Conservation (phyloP, 129 eudicot genomes). For the Tagetes erecta region DNA sequence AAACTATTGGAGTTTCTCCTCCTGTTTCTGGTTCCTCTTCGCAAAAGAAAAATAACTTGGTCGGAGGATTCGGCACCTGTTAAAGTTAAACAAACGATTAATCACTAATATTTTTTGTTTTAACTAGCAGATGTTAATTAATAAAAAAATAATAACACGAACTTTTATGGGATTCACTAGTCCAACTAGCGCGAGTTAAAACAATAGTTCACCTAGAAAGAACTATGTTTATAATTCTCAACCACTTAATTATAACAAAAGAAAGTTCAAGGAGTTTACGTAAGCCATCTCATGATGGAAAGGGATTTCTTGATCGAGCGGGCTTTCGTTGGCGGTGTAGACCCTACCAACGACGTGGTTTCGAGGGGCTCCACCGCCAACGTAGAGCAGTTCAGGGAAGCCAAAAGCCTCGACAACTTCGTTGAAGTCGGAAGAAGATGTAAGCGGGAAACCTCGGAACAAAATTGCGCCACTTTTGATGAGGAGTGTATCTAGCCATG, state of each 20-base stretch:
- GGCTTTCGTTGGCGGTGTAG: conserved; percentile 77
- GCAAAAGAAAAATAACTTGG: conserved; percentile 78
- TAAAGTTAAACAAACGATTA: background rate
- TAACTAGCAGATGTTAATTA: too few species aligned
- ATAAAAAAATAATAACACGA: too few species aligned
- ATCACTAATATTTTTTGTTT: background rate
- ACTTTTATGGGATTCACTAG: too few species aligned
- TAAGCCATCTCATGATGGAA: conserved; percentile 41
- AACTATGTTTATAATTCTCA: too few species aligned
- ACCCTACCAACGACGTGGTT: conserved; percentile 71
- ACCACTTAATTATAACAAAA: too few species aligned
- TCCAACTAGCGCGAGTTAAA: too few species aligned
- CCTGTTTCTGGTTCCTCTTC: conserved; percentile 77
- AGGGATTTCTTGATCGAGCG: conserved; percentile 64
- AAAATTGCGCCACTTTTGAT: conserved; percentile 55
- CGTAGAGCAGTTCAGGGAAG: conserved; percentile 52
- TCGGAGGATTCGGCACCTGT: conserved; percentile 62
- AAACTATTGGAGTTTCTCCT: conserved; percentile 84
- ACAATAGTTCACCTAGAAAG: too few species aligned
- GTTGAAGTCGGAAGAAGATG: conserved; percentile 63
- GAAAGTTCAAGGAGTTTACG: too few species aligned
- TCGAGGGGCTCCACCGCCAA: conserved; percentile 82
- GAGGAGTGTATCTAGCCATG: conserved; percentile 57
- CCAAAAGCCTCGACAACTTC: conserved; percentile 74
- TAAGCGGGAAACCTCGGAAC: conserved; percentile 57